Evolutionary conservation across 208 protist species (phyloP).

Genomic region (Crithidia sp.): DNA sequence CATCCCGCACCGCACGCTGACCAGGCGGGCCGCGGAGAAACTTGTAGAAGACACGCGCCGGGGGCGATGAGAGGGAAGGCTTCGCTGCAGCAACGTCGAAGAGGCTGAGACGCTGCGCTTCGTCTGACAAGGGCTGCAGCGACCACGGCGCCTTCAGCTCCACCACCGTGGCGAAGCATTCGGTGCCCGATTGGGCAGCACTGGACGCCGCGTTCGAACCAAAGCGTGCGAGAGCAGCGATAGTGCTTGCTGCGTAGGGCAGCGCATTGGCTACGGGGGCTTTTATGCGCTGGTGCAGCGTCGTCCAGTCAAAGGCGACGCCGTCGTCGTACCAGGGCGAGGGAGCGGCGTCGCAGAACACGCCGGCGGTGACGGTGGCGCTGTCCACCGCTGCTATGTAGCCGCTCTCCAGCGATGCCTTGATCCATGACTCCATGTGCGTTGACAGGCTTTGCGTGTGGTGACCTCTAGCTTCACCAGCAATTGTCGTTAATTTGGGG

Average conservation of each 20-base stretch:
- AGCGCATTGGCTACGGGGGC: not conserved
- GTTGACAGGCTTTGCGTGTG: not conserved
- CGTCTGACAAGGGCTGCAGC: slow-evolving; percentile 54
- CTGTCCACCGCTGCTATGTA: slow-evolving; percentile 32
- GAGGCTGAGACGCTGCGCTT: slow-evolving; percentile 52
- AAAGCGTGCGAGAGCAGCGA: slow-evolving; percentile 1
- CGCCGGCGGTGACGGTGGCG: slow-evolving; percentile 25
- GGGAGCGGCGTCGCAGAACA: slow-evolving; percentile 42
- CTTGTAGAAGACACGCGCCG: slow-evolving; percentile 36
- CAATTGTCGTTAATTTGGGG: no score
- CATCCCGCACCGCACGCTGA: slow-evolving; percentile 46
- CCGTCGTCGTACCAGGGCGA: slow-evolving; percentile 75
- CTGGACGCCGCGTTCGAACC: slow-evolving; percentile 4
- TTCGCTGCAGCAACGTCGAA: slow-evolving; percentile 33
- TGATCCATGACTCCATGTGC: slow-evolving; percentile 56
- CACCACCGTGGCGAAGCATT: slow-evolving; percentile 44
- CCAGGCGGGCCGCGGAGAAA: slow-evolving; percentile 62
- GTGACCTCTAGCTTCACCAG: no score
- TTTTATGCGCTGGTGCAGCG: slow-evolving; percentile 52
- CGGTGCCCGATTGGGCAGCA: not conserved
- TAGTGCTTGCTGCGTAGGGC: not conserved
- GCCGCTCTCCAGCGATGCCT: slow-evolving; percentile 18
- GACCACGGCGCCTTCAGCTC: slow-evolving; percentile 57
- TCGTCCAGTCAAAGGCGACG: slow-evolving; percentile 67
- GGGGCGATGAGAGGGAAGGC: not conserved